Conservation (phyloP, 768 basidiomycete species). For the Gyrodon lividus region DNA sequence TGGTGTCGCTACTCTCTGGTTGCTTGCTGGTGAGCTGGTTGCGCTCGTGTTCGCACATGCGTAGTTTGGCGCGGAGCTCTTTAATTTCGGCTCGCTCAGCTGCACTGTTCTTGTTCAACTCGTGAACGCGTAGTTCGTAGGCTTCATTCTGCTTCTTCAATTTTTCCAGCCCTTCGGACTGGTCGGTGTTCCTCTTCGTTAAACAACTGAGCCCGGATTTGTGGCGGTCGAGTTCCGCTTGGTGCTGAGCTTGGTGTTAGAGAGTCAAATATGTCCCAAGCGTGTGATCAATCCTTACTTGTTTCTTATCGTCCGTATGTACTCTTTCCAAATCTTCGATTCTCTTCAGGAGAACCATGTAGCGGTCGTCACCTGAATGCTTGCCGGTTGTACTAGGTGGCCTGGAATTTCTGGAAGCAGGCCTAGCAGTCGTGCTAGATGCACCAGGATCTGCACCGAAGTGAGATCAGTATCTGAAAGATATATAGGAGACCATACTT, state of each 20-base stretch:
- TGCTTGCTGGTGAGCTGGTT: conserved; percentile 51
- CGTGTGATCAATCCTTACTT: conserved; percentile 38
- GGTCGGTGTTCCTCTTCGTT: conserved; percentile 49
- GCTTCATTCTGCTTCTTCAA: conserved; percentile 60
- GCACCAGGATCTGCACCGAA: conserved; percentile 34
- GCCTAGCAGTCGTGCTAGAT: conserved; percentile 26
- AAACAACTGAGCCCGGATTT: conserved; percentile 53
- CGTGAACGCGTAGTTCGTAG: conserved; percentile 59
- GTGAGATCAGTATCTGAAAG: neutral
- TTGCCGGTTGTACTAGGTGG: conserved; percentile 17
- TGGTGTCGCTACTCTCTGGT: conserved; percentile 49
- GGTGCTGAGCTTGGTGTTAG: conserved; percentile 45
- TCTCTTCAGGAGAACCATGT: conserved; percentile 55
- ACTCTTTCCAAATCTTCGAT: conserved; percentile 62
- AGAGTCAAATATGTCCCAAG: neutral
- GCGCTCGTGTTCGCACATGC: conserved; percentile 57
- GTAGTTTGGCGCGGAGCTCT: conserved; percentile 58
- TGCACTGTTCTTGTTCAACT: conserved; percentile 49
- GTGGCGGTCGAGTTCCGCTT: conserved; percentile 55
- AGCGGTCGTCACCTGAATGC: conserved; percentile 41
- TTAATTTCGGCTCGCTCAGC: conserved; percentile 62
- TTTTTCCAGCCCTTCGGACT: conserved; percentile 54
- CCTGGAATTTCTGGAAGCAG: conserved; percentile 28
- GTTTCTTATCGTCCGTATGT: conserved; percentile 66
- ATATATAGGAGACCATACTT: conserved; percentile 32